Conservation (phyloP, 768 basidiomycete genomes). For the Xerocomus spinulosus region DNA sequence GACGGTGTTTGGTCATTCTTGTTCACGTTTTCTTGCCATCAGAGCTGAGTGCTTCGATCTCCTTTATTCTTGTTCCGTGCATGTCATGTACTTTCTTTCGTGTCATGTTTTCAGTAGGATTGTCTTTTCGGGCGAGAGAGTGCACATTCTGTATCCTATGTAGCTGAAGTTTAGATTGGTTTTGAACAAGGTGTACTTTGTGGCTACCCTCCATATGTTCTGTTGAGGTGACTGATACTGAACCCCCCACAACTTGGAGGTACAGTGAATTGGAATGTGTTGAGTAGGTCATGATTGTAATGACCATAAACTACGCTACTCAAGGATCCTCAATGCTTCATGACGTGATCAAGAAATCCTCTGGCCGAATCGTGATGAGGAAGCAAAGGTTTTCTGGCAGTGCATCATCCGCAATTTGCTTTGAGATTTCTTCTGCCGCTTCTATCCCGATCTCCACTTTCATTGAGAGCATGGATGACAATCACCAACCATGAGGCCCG, state of each 20-base stretch:
- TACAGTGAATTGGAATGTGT: too few species aligned
- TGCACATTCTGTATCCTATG: neutral
- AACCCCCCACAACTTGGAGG: too few species aligned
- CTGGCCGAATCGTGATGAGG: too few species aligned
- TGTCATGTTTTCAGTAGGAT: slow-evolving; percentile 14
- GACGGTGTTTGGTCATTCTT: too few species aligned
- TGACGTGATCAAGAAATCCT: too few species aligned
- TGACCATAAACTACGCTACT: too few species aligned
- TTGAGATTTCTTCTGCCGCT: neutral
- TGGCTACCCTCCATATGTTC: too few species aligned
- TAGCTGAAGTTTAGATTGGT: neutral
- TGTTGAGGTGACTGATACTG: neutral
- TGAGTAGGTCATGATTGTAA: too few species aligned
- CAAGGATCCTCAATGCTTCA: too few species aligned
- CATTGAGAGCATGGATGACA: neutral
- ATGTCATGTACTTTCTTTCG: slow-evolving; percentile 4
- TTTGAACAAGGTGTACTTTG: neutral
- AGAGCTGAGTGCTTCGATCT: neutral
- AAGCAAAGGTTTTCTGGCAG: too few species aligned
- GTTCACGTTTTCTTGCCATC: neutral
- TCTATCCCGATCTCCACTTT: neutral
- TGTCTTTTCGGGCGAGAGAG: neutral
- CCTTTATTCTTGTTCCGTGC: neutral
- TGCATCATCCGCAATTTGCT: too few species aligned
- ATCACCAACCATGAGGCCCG: neutral